Conservation (phyloP, 345 rosid genomes). For the rapeseed (Brassica napus) region DNA sequence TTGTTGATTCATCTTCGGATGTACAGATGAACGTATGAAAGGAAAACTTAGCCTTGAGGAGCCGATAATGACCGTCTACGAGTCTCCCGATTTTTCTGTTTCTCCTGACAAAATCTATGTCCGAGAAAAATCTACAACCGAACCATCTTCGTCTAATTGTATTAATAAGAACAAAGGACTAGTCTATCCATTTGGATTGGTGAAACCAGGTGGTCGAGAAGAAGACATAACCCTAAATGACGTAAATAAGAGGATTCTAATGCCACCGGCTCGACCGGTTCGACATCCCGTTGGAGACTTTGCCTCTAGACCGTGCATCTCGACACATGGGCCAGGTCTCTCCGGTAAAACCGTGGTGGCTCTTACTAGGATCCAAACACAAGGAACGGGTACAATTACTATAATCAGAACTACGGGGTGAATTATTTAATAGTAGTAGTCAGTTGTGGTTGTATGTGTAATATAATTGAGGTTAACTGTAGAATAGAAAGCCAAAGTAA, state of each 20-base stretch:
- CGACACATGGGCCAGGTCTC: slow-evolving; percentile 70
- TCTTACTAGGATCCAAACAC: slow-evolving; percentile 88
- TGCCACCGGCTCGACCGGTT: slow-evolving; percentile 84
- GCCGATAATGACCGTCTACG: slow-evolving; percentile 35
- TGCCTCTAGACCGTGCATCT: slow-evolving; percentile 72
- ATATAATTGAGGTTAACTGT: slow-evolving; percentile 14
- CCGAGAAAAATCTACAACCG: slow-evolving; percentile 19
- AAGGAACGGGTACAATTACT: slow-evolving; percentile 95
- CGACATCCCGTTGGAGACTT: slow-evolving; percentile 95
- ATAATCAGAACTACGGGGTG: slow-evolving; percentile 90
- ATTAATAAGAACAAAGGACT: slow-evolving; percentile 47
- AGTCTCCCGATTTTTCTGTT: slow-evolving; percentile 53
- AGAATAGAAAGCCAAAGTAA: slow-evolving; percentile 30
- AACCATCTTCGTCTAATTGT: slow-evolving; percentile 9
- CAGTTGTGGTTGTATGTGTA: slow-evolving; percentile 19
- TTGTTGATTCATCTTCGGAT: background rate
- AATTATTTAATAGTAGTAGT: slow-evolving; percentile 22
- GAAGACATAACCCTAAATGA: slow-evolving; percentile 81
- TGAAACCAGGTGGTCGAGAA: slow-evolving; percentile 89
- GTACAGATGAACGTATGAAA: slow-evolving; percentile 48
- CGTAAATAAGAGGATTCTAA: slow-evolving; percentile 75
- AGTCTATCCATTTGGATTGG: slow-evolving; percentile 92
- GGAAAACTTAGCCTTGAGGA: slow-evolving; percentile 51
- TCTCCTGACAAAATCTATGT: slow-evolving; percentile 9
- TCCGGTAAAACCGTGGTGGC: slow-evolving; percentile 96